phyloP scores from a whole-genome alignment of 805 yeast species.

The Saccharomycopsis sp. region DNA sequence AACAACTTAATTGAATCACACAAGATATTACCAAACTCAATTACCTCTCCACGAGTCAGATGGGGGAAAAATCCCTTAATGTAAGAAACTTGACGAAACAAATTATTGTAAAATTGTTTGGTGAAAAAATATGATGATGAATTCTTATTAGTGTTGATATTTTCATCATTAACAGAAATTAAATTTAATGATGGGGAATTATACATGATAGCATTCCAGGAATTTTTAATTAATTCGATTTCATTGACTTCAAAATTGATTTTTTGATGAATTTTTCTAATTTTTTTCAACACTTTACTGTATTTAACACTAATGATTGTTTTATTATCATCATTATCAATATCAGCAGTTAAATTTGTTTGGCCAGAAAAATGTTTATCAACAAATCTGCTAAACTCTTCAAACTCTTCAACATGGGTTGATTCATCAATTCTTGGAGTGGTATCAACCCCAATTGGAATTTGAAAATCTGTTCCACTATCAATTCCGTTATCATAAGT shows the following conservation, averaged over 20 bases:
- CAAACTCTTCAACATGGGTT: neutral
- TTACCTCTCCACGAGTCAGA: constrained; percentile 4
- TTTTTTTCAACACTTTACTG: constrained; percentile 1
- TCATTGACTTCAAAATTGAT: constrained; percentile 6
- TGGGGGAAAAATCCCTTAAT: constrained; percentile 12
- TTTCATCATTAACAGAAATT: neutral
- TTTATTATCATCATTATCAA: neutral
- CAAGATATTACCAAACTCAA: constrained; percentile 13
- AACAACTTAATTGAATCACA: constrained; percentile 3
- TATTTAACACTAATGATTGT: neutral
- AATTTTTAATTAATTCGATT: constrained; percentile 2
- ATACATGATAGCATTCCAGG: constrained; percentile 11
- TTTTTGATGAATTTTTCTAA: constrained; percentile 13
- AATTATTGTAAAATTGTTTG: constrained; percentile 16
- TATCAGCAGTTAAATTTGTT: neutral
- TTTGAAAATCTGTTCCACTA: constrained; percentile 1
- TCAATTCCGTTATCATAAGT: neutral
- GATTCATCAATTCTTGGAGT: constrained; percentile 1
- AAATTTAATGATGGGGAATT: neutral
- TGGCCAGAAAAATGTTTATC: constrained; percentile 7
- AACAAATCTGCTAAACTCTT: constrained; percentile 3
- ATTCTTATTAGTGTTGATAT: neutral
- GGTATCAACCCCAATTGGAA: constrained; percentile 11
- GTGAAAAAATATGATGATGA: constrained; percentile 14
- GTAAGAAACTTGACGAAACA: constrained; percentile 11